Evolutionary conservation across 192 early-diverging fungal genomes (phyloP), one percentile per base, ranked within the genome.

Genomic region (Backusella macrospora): DNA sequence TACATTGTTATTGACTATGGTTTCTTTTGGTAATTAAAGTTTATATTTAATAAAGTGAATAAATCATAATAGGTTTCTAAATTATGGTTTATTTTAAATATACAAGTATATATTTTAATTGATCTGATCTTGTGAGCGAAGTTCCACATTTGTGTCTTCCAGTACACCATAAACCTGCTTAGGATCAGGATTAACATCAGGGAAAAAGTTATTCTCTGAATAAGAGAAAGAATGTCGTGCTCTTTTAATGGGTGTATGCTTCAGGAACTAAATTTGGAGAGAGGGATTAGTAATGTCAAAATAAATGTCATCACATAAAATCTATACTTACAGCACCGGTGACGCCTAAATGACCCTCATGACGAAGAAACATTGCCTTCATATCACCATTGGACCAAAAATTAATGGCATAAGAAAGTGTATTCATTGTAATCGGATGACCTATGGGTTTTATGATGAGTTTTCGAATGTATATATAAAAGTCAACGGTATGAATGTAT

Each of bases 341-440:
- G 0, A 96, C 95, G 14, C 98, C 98, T 42, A 99, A 82, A 71
- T 96, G 98, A 7, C 98, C 98, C 84, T 99, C 98, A 80, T 99
- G 98, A 48, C 96, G 92, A 59, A 99, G 79, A 74, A 99, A 99
- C 48, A 96, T 80, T 7, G 98, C 96, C 78, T 93, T 93, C 75
- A 96, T 98, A 64, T 91, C 85, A 34, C 96, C 98, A 74, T 95
- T 93, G 40, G 95, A 97, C 98, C 98, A 99, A 78, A 96, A 99
- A 65, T 95, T 88, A 72, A 99, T 96, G 63, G 96, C 98, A 77
- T 96, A 98, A 37, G 93, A 96, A 62, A 99, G 83, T 37, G 96
- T 96, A 78, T 96, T 95, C 98, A 99, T 99, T 14, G 96, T 98
- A 68, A 95, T 90, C 1, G 96, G 94, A 76, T 99, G 96, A 7